Evolutionary conservation across 768 basidiomycete species (phyloP).

Genomic region (Tulasnella sp.): DNA sequence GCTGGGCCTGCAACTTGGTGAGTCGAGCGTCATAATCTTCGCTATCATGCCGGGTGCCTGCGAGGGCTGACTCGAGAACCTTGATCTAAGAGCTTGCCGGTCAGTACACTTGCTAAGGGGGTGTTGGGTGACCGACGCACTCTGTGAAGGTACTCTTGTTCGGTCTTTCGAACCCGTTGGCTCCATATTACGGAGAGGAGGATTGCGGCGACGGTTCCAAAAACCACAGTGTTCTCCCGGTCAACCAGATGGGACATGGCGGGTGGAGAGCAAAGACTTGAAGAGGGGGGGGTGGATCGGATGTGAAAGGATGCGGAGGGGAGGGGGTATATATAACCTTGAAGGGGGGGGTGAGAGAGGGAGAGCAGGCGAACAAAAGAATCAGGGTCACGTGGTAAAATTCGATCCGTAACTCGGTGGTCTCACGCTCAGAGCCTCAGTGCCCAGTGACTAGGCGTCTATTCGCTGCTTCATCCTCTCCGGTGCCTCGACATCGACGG

Average conservation of each 20-base stretch:
- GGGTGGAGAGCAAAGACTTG: background rate
- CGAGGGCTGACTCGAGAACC: constrained; percentile 22
- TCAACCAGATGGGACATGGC: constrained; percentile 18
- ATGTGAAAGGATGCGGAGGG: background rate
- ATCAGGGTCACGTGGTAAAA: background rate
- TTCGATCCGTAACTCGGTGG: constrained; percentile 6
- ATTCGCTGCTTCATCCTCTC: background rate
- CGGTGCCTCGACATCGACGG: background rate
- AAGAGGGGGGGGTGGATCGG: background rate
- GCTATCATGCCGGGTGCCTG: background rate
- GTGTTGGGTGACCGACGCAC: background rate
- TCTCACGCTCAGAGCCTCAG: background rate
- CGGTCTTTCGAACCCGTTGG: constrained; percentile 31
- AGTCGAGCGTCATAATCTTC: constrained; percentile 17
- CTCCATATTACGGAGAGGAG: constrained; percentile 27
- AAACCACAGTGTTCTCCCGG: constrained; percentile 29
- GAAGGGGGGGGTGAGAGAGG: background rate
- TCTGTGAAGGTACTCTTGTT: constrained; percentile 23
- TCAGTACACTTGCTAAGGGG: background rate
- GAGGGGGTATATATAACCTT: background rate
- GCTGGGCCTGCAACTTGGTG: constrained; percentile 15
- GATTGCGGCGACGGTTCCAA: constrained; percentile 30
- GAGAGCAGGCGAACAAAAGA: background rate
- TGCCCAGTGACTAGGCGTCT: background rate
- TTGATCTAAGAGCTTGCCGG: background rate